Percentiles rank a stretch among this genome's conserved stretches.
phyloP scores from a whole-genome alignment of 768 basidiomycete species.

The Lactarius hengduanensis region DNA sequence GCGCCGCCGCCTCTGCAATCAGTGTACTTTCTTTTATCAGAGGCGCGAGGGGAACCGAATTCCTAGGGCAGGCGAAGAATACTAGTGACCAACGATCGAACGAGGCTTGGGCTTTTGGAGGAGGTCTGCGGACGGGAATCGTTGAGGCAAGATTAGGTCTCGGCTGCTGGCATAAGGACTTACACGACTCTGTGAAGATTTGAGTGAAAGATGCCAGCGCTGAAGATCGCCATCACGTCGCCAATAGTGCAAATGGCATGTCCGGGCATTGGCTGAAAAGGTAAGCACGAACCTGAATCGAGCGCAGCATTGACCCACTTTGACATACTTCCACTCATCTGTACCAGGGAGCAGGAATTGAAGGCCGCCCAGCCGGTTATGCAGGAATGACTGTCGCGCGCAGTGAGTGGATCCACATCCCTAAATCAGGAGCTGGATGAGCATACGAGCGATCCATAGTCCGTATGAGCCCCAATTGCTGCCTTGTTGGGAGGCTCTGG shows the following conservation, averaged over 20 bases:
- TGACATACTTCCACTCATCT: constrained; percentile 14
- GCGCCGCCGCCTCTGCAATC: constrained; percentile 45
- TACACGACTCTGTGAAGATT: constrained; percentile 37
- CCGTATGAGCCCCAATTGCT: constrained; percentile 39
- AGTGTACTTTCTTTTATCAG: constrained; percentile 50
- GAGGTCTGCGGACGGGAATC: constrained; percentile 35
- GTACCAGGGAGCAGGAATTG: constrained; percentile 1
- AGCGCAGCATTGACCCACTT: background rate
- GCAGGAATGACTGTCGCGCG: constrained; percentile 1
- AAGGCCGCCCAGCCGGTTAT: constrained; percentile 11
- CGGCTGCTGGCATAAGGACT: constrained; percentile 9
- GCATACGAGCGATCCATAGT: constrained; percentile 36
- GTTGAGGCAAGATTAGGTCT: background rate
- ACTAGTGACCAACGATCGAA: constrained; percentile 67
- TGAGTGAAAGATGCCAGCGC: constrained; percentile 35
- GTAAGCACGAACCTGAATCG: background rate
- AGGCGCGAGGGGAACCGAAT: constrained; percentile 51
- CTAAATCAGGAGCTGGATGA: too few species aligned
- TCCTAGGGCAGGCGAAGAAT: constrained; percentile 66
- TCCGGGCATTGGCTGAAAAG: constrained; percentile 34
- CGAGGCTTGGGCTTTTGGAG: constrained; percentile 55
- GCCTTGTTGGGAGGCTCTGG: constrained; percentile 35
- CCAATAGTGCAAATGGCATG: constrained; percentile 37
- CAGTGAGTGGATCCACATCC: background rate
- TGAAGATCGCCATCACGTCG: constrained; percentile 36